Conservation (phyloP, 75 land plant species). For the Cupressus sempervirens region DNA sequence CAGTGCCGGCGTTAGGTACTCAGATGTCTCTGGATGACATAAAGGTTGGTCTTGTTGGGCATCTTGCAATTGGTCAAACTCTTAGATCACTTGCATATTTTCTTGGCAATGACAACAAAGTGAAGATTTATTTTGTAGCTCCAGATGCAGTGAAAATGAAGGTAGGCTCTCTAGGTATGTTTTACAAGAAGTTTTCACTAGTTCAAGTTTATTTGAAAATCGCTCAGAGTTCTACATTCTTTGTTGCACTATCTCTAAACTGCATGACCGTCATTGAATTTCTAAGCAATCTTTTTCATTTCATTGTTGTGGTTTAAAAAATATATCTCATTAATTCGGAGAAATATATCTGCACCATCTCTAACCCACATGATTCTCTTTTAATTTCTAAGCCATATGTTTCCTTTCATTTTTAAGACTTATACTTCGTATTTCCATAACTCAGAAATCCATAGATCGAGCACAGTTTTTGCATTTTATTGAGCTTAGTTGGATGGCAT, state of each 20-base stretch:
- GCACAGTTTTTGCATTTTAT: background rate
- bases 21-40: conserved; percentile 86
- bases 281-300: background rate
- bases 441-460: background rate
- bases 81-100: conserved; percentile 88
- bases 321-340: background rate
- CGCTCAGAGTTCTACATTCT: background rate
- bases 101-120: conserved; percentile 67
- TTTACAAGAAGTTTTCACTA: background rate
- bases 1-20: no score
- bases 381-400: no score
- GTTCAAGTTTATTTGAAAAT: background rate
- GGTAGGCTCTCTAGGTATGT: conserved; percentile 22
- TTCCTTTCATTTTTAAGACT: background rate
- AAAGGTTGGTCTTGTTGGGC: conserved; percentile 88
- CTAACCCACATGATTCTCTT: background rate
- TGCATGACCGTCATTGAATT: conserved; percentile 6
- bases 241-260: background rate
- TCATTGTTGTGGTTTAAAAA: background rate
- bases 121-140: conserved; percentile 86
- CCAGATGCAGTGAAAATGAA: conserved; percentile 98
- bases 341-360: no score
- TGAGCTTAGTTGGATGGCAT: background rate
- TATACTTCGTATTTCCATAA: background rate
- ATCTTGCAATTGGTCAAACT: conserved; percentile 95